phyloP scores from a whole-genome alignment of 2,329 filamentous ascomycete genomes.

The Ustulina deusta region DNA sequence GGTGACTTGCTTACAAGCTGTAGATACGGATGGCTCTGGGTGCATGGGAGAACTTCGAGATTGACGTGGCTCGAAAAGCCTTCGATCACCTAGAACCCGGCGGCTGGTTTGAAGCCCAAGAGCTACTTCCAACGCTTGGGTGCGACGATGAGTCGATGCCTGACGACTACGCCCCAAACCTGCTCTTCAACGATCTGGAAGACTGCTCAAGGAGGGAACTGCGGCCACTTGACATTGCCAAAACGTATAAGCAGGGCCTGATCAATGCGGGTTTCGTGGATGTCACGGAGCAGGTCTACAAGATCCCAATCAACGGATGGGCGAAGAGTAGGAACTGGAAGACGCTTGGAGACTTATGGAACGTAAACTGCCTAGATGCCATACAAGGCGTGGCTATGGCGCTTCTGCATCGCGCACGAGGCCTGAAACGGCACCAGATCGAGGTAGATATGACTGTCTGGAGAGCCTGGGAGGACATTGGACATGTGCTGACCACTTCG shows the following conservation, averaged over 20 bases:
- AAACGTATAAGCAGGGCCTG: constrained; percentile 54
- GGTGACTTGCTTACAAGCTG: constrained; percentile 9
- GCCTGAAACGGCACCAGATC: constrained; percentile 59
- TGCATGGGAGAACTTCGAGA: constrained; percentile 62
- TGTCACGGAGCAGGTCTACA: constrained; percentile 61
- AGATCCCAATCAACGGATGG: constrained; percentile 63
- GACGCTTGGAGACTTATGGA: constrained; percentile 60
- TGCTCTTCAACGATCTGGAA: constrained; percentile 57
- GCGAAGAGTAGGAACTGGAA: constrained; percentile 59
- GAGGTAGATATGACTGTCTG: constrained; percentile 55
- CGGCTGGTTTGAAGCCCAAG: constrained; percentile 68
- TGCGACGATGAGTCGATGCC: constrained; percentile 62
- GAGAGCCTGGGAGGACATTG: neutral
- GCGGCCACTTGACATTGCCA: constrained; percentile 55
- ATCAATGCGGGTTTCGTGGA: constrained; percentile 67
- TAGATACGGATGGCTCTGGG: constrained; percentile 60
- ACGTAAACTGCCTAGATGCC: constrained; percentile 57
- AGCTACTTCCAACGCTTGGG: constrained; percentile 54
- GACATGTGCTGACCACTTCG: constrained; percentile 14
- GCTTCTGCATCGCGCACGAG: constrained; percentile 57
- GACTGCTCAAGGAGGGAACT: constrained; percentile 54
- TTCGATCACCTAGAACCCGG: constrained; percentile 63
- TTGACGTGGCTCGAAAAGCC: constrained; percentile 64
- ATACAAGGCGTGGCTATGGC: constrained; percentile 60
- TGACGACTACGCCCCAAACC: constrained; percentile 53